phyloP scores from a whole-genome alignment of 805 yeast genomes.

The Starmerella sp. region DNA sequence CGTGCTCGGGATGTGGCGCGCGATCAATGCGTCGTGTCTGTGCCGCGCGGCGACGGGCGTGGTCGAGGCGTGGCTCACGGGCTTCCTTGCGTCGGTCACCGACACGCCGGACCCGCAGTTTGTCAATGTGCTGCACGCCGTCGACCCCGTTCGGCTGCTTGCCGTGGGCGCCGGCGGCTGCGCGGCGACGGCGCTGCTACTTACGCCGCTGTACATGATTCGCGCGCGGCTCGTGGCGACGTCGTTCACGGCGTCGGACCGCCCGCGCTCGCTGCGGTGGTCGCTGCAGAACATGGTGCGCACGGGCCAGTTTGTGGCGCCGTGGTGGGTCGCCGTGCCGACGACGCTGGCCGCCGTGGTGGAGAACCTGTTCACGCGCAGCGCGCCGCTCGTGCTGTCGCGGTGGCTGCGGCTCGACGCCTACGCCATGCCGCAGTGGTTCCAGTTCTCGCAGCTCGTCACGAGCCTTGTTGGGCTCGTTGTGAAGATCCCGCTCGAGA shows the following conservation, averaged over 20 bases:
- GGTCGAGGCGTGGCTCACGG: conserved; percentile 84
- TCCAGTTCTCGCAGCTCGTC: conserved; percentile 45
- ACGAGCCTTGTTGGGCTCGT: conserved; percentile 60
- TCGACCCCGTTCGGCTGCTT: conserved; percentile 61
- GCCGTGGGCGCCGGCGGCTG: conserved; percentile 59
- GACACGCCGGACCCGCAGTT: conserved; percentile 83
- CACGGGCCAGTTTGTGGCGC: conserved; percentile 39
- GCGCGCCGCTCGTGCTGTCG: conserved; percentile 56
- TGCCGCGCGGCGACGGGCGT: conserved; percentile 64
- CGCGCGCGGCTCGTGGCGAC: conserved; percentile 69
- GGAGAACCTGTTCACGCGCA: conserved; percentile 46
- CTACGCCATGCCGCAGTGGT: conserved; percentile 49
- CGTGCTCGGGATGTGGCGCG: conserved; percentile 50
- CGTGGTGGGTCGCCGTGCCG: conserved; percentile 52
- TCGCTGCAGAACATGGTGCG: conserved; percentile 39
- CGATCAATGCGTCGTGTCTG: conserved; percentile 71
- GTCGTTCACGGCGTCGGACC: conserved; percentile 35
- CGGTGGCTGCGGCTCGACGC: conserved; percentile 55
- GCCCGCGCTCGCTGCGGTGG: conserved; percentile 58
- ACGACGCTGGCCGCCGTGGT: conserved; percentile 55
- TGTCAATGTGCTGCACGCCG: conserved; percentile 64
- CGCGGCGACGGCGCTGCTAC: conserved; percentile 54
- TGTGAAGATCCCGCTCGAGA: conserved; percentile 76
- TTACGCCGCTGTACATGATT: conserved; percentile 74
- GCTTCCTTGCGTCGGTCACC: conserved; percentile 67